A percentile compares a stretch with the other conserved stretches of the same genome.
These are phyloP conservation scores for Thraustochytrium striatum DNA, from an alignment of 352 stramenopile genomes.

Conservation along the genomic window DNA sequence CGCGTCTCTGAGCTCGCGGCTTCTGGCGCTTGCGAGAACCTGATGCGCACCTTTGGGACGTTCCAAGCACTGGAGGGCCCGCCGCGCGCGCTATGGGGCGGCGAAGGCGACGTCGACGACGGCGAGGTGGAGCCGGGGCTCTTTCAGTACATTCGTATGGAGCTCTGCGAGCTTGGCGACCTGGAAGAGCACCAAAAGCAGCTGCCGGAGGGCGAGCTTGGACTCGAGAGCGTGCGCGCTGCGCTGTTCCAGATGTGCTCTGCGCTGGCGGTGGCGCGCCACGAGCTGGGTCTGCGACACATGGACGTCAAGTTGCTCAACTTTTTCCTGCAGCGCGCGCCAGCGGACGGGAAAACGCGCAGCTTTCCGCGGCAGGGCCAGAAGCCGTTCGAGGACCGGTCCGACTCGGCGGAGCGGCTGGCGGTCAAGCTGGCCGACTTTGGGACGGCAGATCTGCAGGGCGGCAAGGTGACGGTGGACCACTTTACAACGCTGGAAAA, in stretches of 20 bases:
- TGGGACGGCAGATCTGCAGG: conserved; percentile 80
- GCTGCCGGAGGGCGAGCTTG: conserved; percentile 63
- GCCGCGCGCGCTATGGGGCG: conserved; percentile 59
- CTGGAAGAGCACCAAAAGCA: conserved; percentile 87
- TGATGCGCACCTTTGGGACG: conserved; percentile 81
- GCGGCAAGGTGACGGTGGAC: conserved; percentile 82
- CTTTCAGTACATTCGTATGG: conserved; percentile 97
- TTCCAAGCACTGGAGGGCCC: conserved; percentile 69
- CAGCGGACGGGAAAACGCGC: no score
- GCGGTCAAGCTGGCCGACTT: conserved; percentile 97
- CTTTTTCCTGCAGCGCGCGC: conserved; percentile 84
- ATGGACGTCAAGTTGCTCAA: conserved; percentile 99
- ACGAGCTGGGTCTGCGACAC: conserved; percentile 87
- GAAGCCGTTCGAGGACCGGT: background rate
- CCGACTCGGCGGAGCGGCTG: conserved; percentile 27
- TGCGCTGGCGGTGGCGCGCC: conserved; percentile 80
- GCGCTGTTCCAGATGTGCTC: conserved; percentile 97
- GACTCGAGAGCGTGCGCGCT: conserved; percentile 62
- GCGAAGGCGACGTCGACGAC: background rate
- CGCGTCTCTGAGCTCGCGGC: conserved; percentile 80
- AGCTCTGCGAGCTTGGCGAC: conserved; percentile 92
- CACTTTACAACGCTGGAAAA: conserved; percentile 98
- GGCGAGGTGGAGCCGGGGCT: conserved; percentile 52
- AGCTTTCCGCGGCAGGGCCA: background rate
- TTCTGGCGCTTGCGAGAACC: conserved; percentile 84